Base-by-base conservation (phyloP, 108 stramenopile genomes). In the Nitzschia sp. region DNA sequence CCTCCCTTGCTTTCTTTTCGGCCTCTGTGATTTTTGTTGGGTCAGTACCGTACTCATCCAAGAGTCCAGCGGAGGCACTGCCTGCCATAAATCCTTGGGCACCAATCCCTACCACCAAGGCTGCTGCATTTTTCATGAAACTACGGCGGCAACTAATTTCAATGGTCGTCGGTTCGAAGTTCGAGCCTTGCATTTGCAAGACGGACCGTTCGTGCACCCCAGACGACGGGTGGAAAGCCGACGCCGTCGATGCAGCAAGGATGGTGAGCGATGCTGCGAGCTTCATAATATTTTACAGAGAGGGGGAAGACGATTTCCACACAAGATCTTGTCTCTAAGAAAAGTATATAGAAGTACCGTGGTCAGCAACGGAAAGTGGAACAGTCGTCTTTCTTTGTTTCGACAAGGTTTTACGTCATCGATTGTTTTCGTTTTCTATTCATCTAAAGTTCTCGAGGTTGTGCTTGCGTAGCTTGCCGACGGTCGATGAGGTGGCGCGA, bases 21-120 rank as follows among this genome's bases (percentile, higher is more conserved):
- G 64, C 50, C 45, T 50, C 45, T 45, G 53, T 56, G 78, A 88
- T 85, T 71, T 79, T 74, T 27, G 75, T 71, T 0, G 92, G 88
- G 68, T 92, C 86, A 15, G 83, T 68, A 44, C 91, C 91, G 59
- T 69, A 92, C 6, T 92, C 86, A 41, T 89, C 88, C 32, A 92
- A 70, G 22, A 92, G 81, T 34, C 82, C 71, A 17, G 82, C 82
- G 17, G 63, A 70, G 16, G 78, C 70, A 23, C 17, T 34, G 8
- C 38, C 59, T n/a, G 21, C 59, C 35, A 41, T 13, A 6, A 60
- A 25, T 13, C 31, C 33, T 60, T 60, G 59, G 2, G 22, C 21
- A 38, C 31, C 59, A 38, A 60, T 23, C 2, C 59, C 59, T 4
- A 38, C 2, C 13, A 60, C 22, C 11, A 41, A 15, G 21, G 59